Evolutionary conservation across 805 yeast genomes (phyloP).

Genomic region (Lachancea meyersii): DNA sequence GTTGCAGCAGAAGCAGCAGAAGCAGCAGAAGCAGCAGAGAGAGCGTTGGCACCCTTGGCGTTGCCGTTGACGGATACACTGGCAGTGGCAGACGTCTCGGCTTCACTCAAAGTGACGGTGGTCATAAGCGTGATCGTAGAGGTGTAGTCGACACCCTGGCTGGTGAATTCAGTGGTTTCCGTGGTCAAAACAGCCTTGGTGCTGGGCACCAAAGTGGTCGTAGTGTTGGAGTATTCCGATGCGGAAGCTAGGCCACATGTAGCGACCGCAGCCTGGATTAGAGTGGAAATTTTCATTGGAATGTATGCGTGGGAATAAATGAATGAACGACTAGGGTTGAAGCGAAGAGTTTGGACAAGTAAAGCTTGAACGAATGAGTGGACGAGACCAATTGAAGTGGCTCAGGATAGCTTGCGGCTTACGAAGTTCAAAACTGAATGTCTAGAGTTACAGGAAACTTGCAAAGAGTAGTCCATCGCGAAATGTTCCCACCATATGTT

Average conservation of each 20-base stretch:
- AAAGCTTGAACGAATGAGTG: conserved; percentile 13
- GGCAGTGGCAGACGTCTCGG: conserved; percentile 11
- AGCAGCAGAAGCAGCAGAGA: conserved; percentile 4
- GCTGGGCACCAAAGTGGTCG: conserved; percentile 17
- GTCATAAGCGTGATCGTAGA: conserved; percentile 12
- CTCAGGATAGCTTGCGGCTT: conserved; percentile 11
- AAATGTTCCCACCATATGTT: background rate
- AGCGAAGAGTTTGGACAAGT: background rate
- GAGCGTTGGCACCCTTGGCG: conserved; percentile 4
- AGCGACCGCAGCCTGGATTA: conserved; percentile 10
- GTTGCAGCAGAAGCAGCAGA: conserved; percentile 1
- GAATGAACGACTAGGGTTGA: background rate
- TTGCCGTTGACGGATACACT: conserved; percentile 5
- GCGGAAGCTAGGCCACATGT: conserved; percentile 6
- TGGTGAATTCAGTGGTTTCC: conserved; percentile 13
- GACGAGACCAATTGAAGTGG: conserved; percentile 22
- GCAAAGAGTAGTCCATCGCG: too few species aligned
- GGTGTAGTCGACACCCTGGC: conserved; percentile 7
- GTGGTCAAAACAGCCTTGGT: conserved; percentile 23
- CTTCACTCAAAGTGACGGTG: conserved; percentile 9
- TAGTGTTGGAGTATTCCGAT: conserved; percentile 4
- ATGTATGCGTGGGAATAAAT: too few species aligned
- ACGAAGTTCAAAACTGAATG: background rate
- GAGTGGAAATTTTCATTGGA: conserved; percentile 11
- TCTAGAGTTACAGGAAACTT: too few species aligned